Base-by-base conservation (phyloP, 768 basidiomycete genomes). In the Cystofilobasidium bisporidii region DNA sequence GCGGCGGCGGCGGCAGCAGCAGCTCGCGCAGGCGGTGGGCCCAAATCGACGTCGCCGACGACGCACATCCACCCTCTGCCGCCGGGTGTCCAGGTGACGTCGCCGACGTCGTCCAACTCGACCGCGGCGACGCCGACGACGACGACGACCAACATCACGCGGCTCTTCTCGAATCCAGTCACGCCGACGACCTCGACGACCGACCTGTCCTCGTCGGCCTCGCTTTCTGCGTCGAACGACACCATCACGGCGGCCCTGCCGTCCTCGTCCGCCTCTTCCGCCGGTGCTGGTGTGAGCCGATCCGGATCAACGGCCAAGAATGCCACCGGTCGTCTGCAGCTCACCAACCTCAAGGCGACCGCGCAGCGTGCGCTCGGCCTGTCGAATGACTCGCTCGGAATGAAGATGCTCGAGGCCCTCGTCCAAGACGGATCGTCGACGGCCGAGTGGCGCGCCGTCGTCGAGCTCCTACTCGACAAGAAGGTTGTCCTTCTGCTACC, bases 401-500 rank as follows among this genome's bases (percentile, higher is more conserved):
- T 77, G 74, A 71, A 74, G 36, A 75, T 78, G 73, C 72, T 78
- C 41, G 77, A 78, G 63, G 71, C 73, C 12, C 69, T 76, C 1
- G 75, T 76, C 36, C 76, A 76, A 22, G 76, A 77, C 64, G 74
- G 73, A 15, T 71, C 71, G 9, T 71, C 72, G 63, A 75, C 72
- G 22, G 73, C 72, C 11, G 72, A 74, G 28, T 77, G 77, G 76
- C 73, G 72, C 17, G 75, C 75, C 26, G 57, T 76, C 40, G 55
- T 77, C 26, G 67, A 72, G n/a, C 69, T 74, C 11, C 47, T 77
- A 24, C 70, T 70, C 14, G 71, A 67, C 11, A 75, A 75, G 20
- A 76, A 77, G 72, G 76, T 75, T 3, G 86, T 87, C 0, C 74
- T 99, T 15, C 79, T 97, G 20, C 80, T 97, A 0, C 93, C 93